A percentile compares a stretch with the other conserved stretches of the same genome.
Conservation (phyloP, 2,329 filamentous ascomycete species). For the Arthrocladium fulminans region DNA sequence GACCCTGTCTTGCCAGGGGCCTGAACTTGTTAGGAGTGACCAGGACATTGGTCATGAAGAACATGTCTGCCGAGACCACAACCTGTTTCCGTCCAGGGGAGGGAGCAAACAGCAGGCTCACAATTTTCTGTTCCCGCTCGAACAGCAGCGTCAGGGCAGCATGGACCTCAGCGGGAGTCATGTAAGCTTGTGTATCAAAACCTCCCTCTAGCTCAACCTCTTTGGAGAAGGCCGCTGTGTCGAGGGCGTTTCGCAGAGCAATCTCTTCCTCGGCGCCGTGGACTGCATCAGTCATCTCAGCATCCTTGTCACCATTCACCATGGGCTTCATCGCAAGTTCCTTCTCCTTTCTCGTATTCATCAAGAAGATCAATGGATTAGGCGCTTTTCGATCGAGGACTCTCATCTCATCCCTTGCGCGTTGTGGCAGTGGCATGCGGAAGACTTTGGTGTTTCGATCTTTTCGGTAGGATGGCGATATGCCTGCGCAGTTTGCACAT, state of each 20-base stretch:
- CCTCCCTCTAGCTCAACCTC: conserved; percentile 28
- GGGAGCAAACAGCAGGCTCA: conserved; percentile 77
- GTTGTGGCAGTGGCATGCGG: conserved; percentile 64
- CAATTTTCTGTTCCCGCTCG: conserved; percentile 72
- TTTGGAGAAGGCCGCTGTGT: conserved; percentile 24
- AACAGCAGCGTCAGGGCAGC: conserved; percentile 73
- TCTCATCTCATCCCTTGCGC: conserved; percentile 67
- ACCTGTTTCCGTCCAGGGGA: conserved; percentile 53
- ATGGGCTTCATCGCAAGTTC: conserved; percentile 24
- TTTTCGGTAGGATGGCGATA: conserved; percentile 77
- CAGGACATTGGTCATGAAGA: conserved; percentile 78
- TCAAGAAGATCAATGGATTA: conserved; percentile 59
- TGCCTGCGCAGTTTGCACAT: conserved; percentile 58
- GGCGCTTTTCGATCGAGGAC: conserved; percentile 55
- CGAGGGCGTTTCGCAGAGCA: conserved; percentile 40
- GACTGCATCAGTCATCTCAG: conserved; percentile 33
- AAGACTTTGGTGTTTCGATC: conserved; percentile 92
- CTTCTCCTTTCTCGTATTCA: conserved; percentile 38
- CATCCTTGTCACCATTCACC: conserved; percentile 45
- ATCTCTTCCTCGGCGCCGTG: conserved; percentile 53
- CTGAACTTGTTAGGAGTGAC: conserved; percentile 90
- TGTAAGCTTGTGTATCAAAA: conserved; percentile 57
- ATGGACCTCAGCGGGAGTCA: conserved; percentile 75
- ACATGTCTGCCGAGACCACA: conserved; percentile 72
- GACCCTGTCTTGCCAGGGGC: conserved; percentile 73